Base-by-base conservation (phyloP, 2,329 filamentous ascomycete species). In the Aureobasidium sp. region DNA sequence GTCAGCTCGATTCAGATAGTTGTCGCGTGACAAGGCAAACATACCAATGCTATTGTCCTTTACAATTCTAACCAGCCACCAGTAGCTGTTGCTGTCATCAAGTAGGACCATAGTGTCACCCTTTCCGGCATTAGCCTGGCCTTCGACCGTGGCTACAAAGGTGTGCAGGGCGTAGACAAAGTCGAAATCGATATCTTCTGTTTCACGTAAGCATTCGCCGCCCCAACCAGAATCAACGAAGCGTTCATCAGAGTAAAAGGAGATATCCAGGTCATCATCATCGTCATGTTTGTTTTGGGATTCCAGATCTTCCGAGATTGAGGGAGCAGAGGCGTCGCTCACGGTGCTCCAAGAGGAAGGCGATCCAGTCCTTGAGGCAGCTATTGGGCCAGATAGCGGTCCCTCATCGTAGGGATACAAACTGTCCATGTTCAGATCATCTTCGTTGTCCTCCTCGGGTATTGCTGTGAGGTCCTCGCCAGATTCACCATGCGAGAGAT, bases 131-230 rank as follows among this genome's bases (percentile, higher is more conserved):
- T 97, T 99, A 65, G 94, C 94, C 76, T 99, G 94, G 31, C 94
- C 94, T 77, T 99, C 94, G 53, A 99, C 94, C 0, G 94, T 97
- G 31, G 94, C 94, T 67, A 97, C 90, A 71, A 99, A 99, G 2
- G 93, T 99, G 74, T 97, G 94, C 63, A 99, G 81, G 31, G 94
- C 94, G 78, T 99, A 99, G 64, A 99, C 94, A 77, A 97, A 97
- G 75, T 97, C 93, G 80, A 99, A 97, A 82, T 99, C 94, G 77
- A 99, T 99, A 72, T 99, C 94, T 84, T 99, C 94, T 97, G 81
- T 76, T 76, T 87, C 82, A 82, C 85, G 89, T 96, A 91, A 96
- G 91, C 87, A 88, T 80, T 89, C 84, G 78, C 83, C 83, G 75
- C 82, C 86, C 87, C 87, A 92, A 64, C 86, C 87, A 68, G 84